Conservation (phyloP, 805 yeast genomes). For the Lipomyces japonicus region DNA sequence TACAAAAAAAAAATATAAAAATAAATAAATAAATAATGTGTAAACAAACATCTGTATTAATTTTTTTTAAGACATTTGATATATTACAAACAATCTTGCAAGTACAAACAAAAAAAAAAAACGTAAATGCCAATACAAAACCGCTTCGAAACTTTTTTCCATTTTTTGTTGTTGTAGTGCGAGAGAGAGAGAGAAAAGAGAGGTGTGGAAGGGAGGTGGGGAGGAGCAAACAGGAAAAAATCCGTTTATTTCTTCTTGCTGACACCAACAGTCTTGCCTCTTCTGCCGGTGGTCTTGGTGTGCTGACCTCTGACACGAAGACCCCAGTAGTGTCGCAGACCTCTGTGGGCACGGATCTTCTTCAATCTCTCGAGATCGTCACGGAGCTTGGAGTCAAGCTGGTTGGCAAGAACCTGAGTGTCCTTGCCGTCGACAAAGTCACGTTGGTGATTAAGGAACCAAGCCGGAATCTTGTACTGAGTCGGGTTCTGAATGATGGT, state of each 20-base stretch:
- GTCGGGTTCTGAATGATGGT: conserved; percentile 99
- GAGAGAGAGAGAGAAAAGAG: not conserved
- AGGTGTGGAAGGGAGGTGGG: too few species aligned
- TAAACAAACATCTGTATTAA: not conserved
- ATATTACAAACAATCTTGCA: conserved; percentile 1
- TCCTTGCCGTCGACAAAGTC: conserved; percentile 98
- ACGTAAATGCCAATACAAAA: not conserved
- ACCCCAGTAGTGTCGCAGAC: conserved; percentile 99
- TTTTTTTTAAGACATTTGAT: not conserved
- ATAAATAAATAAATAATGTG: not conserved
- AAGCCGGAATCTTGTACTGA: conserved; percentile 98
- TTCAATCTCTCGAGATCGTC: conserved; percentile 99
- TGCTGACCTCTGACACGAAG: conserved; percentile 99
- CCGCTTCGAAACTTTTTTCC: not conserved
- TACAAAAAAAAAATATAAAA: not conserved
- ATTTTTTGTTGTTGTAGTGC: conserved; percentile 5
- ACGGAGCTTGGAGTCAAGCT: conserved; percentile 98
- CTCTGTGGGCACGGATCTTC: conserved; percentile 99
- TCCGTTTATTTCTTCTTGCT: conserved; percentile 42
- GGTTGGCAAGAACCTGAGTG: conserved; percentile 98
- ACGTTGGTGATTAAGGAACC: conserved; percentile 99
- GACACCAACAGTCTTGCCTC: conserved; percentile 58
- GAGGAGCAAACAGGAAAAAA: too few species aligned
- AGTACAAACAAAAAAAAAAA: not conserved
- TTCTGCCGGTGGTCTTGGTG: conserved; percentile 99